Conservation (phyloP, 768 basidiomycete genomes). For the Chalciporus sphaerocephalus region DNA sequence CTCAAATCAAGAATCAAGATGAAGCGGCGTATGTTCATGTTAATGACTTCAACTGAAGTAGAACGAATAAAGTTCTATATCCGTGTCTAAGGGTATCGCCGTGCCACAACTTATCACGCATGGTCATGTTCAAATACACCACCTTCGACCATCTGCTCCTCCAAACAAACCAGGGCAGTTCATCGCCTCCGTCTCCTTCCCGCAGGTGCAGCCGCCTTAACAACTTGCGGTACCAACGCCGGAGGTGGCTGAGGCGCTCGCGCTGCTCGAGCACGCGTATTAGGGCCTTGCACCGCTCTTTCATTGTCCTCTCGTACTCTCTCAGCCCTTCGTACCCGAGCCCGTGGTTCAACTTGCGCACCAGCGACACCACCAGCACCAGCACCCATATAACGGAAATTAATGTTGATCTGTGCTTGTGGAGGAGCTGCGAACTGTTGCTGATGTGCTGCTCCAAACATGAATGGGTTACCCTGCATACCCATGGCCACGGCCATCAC, state of each 20-base stretch:
- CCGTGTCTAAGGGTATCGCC: too few species aligned
- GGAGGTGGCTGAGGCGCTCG: background rate
- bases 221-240: background rate
- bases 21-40: too few species aligned
- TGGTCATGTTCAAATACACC: too few species aligned
- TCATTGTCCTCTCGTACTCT: background rate
- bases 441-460: constrained; percentile 16
- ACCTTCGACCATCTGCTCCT: too few species aligned
- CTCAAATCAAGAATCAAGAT: too few species aligned
- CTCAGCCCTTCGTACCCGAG: background rate
- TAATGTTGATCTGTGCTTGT: background rate
- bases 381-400: background rate
- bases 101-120: too few species aligned
- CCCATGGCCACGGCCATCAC: background rate
- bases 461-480: constrained; percentile 9
- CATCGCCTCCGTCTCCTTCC: background rate
- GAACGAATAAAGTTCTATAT: too few species aligned
- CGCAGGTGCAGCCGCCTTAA: background rate
- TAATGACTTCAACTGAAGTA: too few species aligned
- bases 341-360: too few species aligned
- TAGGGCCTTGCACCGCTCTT: background rate
- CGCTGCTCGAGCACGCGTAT: background rate
- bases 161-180: background rate
- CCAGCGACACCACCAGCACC: too few species aligned
- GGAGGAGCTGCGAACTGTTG: constrained; percentile 9